Percentiles rank a stretch among this genome's conserved stretches.
These are phyloP conservation scores for Lodderomyces metapsilosis DNA, from an alignment of 1,139 yeast species.

Conservation along the genomic window DNA sequence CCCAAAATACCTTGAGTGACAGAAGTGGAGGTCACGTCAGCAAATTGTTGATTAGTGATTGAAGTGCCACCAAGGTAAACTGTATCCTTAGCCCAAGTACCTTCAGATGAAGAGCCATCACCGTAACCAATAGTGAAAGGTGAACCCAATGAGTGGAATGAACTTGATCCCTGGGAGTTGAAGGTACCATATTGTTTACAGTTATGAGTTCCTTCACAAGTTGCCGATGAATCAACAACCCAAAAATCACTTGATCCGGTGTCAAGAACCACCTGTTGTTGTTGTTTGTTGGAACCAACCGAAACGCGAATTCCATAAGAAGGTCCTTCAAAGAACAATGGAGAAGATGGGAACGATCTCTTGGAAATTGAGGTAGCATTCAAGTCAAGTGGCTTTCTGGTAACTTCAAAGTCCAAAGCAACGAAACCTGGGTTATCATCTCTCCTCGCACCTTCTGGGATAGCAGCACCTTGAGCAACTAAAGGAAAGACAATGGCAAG, in stretches of 20 bases:
- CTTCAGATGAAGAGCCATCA: conserved; percentile 36
- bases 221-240: conserved; percentile 15
- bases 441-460: conserved; percentile 7
- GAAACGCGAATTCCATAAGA: conserved; percentile 9
- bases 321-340: conserved; percentile 9
- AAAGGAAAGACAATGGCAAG: conserved; percentile 12
- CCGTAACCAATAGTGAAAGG: conserved; percentile 12
- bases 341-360: conserved; percentile 6
- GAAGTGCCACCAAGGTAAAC: conserved; percentile 14
- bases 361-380: conserved; percentile 24
- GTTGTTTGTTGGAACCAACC: conserved; percentile 14
- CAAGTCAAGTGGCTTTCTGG: conserved; percentile 3
- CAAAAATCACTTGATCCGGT: conserved; percentile 35
- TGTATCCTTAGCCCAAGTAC: conserved; percentile 55
- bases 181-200: conserved; percentile 8
- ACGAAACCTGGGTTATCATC: conserved; percentile 10
- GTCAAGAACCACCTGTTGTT: conserved; percentile 12
- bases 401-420: conserved; percentile 11
- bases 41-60: conserved; percentile 17
- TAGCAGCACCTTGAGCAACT: conserved; percentile 11
- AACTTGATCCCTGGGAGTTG: conserved; percentile 7
- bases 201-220: conserved; percentile 6
- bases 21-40: conserved; percentile 15
- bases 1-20: conserved; percentile 21
- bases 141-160: conserved; percentile 9